Evolutionary conservation across 2,329 filamentous ascomycete genomes (phyloP), one percentile per base, ranked within the genome.

Genomic region (Sphaceloma murrayae): DNA sequence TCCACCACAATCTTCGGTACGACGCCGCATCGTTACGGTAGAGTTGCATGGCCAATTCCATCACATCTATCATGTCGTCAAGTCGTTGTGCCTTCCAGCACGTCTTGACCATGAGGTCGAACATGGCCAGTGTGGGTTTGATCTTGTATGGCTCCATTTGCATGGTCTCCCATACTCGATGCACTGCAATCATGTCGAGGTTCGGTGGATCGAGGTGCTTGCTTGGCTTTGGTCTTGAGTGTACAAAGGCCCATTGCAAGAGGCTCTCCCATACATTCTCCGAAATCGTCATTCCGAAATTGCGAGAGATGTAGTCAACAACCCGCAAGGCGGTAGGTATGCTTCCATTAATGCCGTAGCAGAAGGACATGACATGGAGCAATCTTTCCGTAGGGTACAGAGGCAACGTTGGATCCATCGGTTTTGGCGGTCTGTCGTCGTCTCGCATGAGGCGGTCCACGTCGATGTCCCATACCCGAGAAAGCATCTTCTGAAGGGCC

Each of bases 301-400:
- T 65, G 1, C 62, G 62, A 0, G 82, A 80, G 36, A 88, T 58
- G 52, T 74, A 74, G 48, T 82, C 71, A 9, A 87, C 62, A 1
- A 82, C 54, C 30, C 73, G 68, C 18, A 80, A 55, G 9, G 76
- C 82, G 1, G 69, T 65, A 1, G 67, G 57, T 3, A 86, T 67
- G 45, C 80, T 69, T 36, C 74, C 78, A 59, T 80, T 84, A 49
- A 69, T 71, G n/a, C 80, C 74, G 50, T 80, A 83, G 1, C 70
- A 67, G 55, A 85, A 78, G 4, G 80, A 79, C n/a, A 88, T 63
- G 6, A 79, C 73, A 45, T 74, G 67, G 16, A 89, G 67, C 0
- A 88, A 66, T 2, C 66, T 64, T 5, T 58, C 50, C 0, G 73
- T 76, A 2, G 85, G 84, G 40, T 67, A 64, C 22, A 81, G 59